Conservation (phyloP, 129 eudicot species). For the Chrysanthemum makinoi region DNA sequence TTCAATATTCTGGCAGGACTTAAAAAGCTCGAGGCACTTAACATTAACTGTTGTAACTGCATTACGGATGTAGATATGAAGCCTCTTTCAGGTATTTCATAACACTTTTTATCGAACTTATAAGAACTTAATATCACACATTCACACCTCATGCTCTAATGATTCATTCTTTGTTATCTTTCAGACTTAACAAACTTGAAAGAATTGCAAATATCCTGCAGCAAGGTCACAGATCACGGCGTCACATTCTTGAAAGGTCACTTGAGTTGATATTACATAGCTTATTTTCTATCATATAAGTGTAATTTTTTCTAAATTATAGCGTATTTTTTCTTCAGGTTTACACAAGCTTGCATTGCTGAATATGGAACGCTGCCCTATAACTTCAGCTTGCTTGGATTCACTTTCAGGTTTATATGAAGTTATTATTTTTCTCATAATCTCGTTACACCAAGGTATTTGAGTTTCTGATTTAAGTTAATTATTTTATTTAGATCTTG, state of each 20-base stretch:
- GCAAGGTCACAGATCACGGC: slow-evolving; percentile 85
- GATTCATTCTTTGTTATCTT: slow-evolving; percentile 5
- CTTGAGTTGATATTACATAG: too few relatives aligned
- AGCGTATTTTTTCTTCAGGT: slow-evolving; percentile 36
- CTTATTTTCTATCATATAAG: background rate
- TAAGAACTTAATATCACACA: background rate
- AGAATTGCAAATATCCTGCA: slow-evolving; percentile 80
- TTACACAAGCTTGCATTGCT: slow-evolving; percentile 67
- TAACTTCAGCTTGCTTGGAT: slow-evolving; percentile 83
- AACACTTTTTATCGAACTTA: background rate
- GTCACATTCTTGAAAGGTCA: slow-evolving; percentile 70
- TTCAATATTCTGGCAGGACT: slow-evolving; percentile 49
- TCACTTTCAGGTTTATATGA: slow-evolving; percentile 66
- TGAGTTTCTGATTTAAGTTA: background rate
- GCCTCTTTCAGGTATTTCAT: slow-evolving; percentile 66
- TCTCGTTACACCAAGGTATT: background rate
- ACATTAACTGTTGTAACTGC: slow-evolving; percentile 91
- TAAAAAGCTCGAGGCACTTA: slow-evolving; percentile 77
- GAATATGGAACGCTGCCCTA: slow-evolving; percentile 92
- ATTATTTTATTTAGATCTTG: background rate
- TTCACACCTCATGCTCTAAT: background rate
- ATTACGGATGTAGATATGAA: slow-evolving; percentile 85
- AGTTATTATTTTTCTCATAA: background rate
- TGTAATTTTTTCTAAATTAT: background rate
- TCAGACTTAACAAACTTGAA: slow-evolving; percentile 74